Evolutionary conservation across 1,284 basidiomycete species (phyloP), one percentile per base, ranked within the genome.

Genomic region (Ustilago hordei): DNA sequence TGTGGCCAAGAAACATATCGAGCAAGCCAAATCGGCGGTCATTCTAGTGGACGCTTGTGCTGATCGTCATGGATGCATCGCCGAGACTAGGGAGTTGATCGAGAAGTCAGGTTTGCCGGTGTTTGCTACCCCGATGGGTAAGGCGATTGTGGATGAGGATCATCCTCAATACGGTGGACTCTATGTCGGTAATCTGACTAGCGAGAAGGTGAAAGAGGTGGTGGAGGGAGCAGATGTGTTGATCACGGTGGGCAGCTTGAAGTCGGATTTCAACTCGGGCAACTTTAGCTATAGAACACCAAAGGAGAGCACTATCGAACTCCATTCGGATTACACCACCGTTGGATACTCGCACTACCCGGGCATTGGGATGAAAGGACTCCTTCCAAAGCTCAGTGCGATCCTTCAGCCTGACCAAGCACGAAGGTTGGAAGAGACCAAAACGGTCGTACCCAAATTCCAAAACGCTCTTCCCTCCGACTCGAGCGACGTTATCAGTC

Each of bases 191-290:
- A 64, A 64, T 8, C 60, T 47, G 36, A 48, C 67, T 4, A 48
- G 47, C 19, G 91, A 91, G 0, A 88, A 88, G 17, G 89, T 95
- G 78, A 91, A 91, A 85, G 89, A 92, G 60, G 91, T 90, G 69
- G 91, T 97, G 39, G 94, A 98, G 87, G 88, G 86, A 2, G 91
- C 94, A 11, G 94, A 94, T 82, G 89, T 98, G 58, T 91, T 95
- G 66, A 87, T 98, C 36, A 93, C 92, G 43, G 88, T 97, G 69
- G 95, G 95, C 23, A 88, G 89, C 0, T 87, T 97, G 56, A 91
- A 91, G 87, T 91, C 90, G 68, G 96, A 98, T 86, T 97, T 95
- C 89, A 98, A 98, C 85, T 93, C 92, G 17, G 94, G 93, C 53
- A 91, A 92, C 86, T 94, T 81, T 56, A 58, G 55, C 60, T 75